Base-by-base conservation (phyloP, 495 filamentous ascomycete species). In the Aspergillus taichungensis region DNA sequence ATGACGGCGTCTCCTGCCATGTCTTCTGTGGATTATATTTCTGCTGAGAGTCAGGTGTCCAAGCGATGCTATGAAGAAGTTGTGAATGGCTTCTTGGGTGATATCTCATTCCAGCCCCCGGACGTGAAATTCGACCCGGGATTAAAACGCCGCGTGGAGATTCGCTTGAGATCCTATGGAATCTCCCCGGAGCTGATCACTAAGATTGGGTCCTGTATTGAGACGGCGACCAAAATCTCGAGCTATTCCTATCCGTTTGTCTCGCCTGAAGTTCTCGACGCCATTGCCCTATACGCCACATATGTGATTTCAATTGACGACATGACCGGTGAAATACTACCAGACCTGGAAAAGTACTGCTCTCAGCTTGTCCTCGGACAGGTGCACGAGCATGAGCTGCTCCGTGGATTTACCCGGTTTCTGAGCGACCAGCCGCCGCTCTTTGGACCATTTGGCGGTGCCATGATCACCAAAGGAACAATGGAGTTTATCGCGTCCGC, bases 381-480 rank as follows among this genome's bases (percentile, higher is more conserved):
- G 12, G 7, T 18, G 13, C 31, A 27, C 11, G 8, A 14, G n/a
- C 32, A 44, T 27, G 33, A 33, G 30, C 13, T 44, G 5, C 32
- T 35, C 9, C 31, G 30, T 12, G 42, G 42, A 0, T 24, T 44
- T n/a, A 44, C 42, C 10, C 7, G 13, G 10, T 27, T 34, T 24
- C 31, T 44, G 12, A 8, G 42, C n/a, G 42, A 44, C n/a, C 42
- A 44, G 29, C 2, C 8, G 6, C 11, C 13, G 29, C 42, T 44
- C n/a, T 44, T 44, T 33, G 42, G 42, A 10, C 31, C 9, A n/a
- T 44, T 44, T 27, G 42, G 31, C 7, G 42, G 42, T 12, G 42
- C 34, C 18, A 44, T 44, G 42, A 44, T 44, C 18, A n/a, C 36
- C 9, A 44, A 44, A 11, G 31, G 31, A 6, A 44, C 30, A 7